These are phyloP conservation scores for Dactylis glomerata DNA, from an alignment of 176 grass and related monocot genomes.

Conservation along the genomic window DNA sequence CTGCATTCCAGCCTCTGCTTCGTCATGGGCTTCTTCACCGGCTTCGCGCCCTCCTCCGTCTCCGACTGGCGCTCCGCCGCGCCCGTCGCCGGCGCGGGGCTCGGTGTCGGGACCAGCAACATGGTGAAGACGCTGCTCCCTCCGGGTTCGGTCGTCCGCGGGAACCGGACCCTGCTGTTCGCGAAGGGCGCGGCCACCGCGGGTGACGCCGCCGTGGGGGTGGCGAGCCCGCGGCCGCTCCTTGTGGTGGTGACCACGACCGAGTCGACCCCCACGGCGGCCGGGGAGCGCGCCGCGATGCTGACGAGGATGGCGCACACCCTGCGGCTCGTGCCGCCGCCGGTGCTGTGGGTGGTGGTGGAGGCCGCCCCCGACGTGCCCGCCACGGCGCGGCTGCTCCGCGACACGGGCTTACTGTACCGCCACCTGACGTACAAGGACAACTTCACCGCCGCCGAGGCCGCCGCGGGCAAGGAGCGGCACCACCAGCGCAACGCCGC, in stretches of 20 bases:
- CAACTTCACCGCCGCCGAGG: constrained; percentile 72
- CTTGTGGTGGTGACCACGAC: constrained; percentile 86
- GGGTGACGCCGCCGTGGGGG: neutral
- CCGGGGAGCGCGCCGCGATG: constrained; percentile 39
- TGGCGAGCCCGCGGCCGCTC: constrained; percentile 33
- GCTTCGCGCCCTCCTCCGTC: constrained; percentile 78
- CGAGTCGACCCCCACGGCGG: constrained; percentile 31
- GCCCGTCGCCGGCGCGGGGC: constrained; percentile 3
- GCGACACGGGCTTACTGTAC: constrained; percentile 82
- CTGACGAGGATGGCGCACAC: constrained; percentile 77
- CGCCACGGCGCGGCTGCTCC: constrained; percentile 54
- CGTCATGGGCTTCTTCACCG: constrained; percentile 98
- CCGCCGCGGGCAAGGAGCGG: constrained; percentile 44
- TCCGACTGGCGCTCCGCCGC: constrained; percentile 48
- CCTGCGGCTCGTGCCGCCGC: constrained; percentile 55
- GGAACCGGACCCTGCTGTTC: constrained; percentile 34
- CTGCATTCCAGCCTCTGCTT: constrained; percentile 96
- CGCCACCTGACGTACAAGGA: constrained; percentile 84
- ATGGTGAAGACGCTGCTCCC: neutral
- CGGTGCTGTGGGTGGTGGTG: constrained; percentile 91
- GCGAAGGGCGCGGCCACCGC: neutral
- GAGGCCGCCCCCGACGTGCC: constrained; percentile 51
- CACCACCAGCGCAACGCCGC: constrained; percentile 92
- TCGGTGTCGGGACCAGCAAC: constrained; percentile 33
- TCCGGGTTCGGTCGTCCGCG: too few species aligned